phyloP scores from a whole-genome alignment of 768 basidiomycete species.

The Boletus subcaerulescens region DNA sequence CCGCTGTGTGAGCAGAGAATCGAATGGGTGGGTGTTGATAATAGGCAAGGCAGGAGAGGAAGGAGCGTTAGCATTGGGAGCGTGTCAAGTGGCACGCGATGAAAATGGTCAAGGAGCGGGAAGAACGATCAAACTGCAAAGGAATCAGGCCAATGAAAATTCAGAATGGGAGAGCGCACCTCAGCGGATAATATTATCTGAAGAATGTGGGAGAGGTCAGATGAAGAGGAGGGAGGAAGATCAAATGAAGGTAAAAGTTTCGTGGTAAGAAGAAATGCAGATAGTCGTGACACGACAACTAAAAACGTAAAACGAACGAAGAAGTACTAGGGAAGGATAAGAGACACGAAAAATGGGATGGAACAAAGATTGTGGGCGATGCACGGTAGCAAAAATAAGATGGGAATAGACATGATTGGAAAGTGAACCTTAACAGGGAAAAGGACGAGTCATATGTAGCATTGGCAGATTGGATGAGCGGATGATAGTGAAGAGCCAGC shows the following conservation, averaged over 20 bases:
- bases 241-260: background rate
- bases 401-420: background rate
- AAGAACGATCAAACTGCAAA: slow-evolving; percentile 1
- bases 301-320: slow-evolving; percentile 6
- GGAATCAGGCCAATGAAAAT: background rate
- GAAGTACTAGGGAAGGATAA: background rate
- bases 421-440: too few relatives aligned
- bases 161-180: slow-evolving; percentile 8
- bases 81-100: background rate
- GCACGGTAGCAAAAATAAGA: background rate
- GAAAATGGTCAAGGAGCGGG: slow-evolving; percentile 5
- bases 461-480: slow-evolving; percentile 7
- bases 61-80: background rate
- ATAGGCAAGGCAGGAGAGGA: background rate
- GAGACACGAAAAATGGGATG: background rate
- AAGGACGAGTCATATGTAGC: slow-evolving; percentile 3
- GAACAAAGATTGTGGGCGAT: slow-evolving; percentile 4
- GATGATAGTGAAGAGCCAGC: slow-evolving; percentile 1
- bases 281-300: background rate
- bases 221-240: background rate
- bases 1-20: background rate
- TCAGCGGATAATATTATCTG: slow-evolving; percentile 8
- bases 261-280: background rate
- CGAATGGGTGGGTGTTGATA: background rate
- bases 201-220: slow-evolving; percentile 5